These are phyloP conservation scores for Ascochyta lentis DNA, from an alignment of 2,329 filamentous ascomycete genomes.

Conservation along the genomic window DNA sequence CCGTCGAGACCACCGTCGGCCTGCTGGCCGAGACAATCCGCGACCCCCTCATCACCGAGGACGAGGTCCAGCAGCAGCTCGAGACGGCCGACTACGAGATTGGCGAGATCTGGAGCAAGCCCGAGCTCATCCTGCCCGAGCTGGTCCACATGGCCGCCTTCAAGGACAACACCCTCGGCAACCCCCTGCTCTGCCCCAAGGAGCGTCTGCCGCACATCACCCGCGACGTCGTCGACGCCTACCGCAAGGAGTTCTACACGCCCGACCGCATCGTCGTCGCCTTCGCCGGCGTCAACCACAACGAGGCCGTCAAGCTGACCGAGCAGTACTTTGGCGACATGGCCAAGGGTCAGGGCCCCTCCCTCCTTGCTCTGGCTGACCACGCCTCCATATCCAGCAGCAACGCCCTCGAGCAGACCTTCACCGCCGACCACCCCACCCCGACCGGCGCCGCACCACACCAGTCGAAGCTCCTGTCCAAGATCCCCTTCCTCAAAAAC, in stretches of 20 bases:
- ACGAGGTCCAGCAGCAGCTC: slow-evolving; percentile 85
- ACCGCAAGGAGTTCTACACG: slow-evolving; percentile 82
- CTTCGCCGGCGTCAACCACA: slow-evolving; percentile 89
- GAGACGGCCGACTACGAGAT: slow-evolving; percentile 95
- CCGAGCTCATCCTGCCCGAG: slow-evolving; percentile 93
- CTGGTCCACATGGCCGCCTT: slow-evolving; percentile 94
- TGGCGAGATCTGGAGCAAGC: slow-evolving; percentile 96
- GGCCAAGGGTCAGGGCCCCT: slow-evolving; percentile 61
- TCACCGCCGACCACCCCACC: slow-evolving; percentile 45
- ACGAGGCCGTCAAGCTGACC: slow-evolving; percentile 77
- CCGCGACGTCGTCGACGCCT: slow-evolving; percentile 74
- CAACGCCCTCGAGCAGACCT: slow-evolving; percentile 55
- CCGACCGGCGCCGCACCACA: slow-evolving; percentile 53
- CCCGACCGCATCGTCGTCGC: slow-evolving; percentile 94
- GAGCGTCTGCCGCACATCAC: slow-evolving; percentile 81
- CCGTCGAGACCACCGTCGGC: slow-evolving; percentile 80
- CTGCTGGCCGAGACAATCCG: slow-evolving; percentile 94
- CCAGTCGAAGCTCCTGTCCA: slow-evolving; percentile 75
- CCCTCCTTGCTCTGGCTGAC: slow-evolving; percentile 43
- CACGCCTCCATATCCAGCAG: slow-evolving; percentile 24
- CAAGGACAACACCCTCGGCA: slow-evolving; percentile 94
- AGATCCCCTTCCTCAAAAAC: slow-evolving; percentile 89
- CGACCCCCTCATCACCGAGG: slow-evolving; percentile 80
- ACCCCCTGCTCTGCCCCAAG: slow-evolving; percentile 88
- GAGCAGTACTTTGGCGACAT: slow-evolving; percentile 93